Conservation (phyloP, 1,284 basidiomycete genomes). For the Cryptococcus sp. region DNA sequence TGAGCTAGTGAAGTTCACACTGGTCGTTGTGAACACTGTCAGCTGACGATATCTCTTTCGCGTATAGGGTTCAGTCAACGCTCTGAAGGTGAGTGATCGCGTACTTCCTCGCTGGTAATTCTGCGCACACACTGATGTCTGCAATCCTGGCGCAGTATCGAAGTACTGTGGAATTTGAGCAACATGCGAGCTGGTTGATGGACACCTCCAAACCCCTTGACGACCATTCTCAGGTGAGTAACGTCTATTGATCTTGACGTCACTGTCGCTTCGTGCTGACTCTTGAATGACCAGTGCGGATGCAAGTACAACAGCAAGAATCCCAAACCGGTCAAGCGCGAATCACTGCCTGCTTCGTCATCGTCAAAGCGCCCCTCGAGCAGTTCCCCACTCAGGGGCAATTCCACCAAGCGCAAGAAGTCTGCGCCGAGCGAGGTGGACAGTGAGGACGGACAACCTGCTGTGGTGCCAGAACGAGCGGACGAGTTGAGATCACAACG, state of each 20-base stretch:
- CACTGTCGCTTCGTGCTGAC: not conserved
- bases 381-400: slow-evolving; percentile 7
- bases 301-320: slow-evolving; percentile 36
- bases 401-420: slow-evolving; percentile 9
- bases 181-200: slow-evolving; percentile 43
- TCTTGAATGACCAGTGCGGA: slow-evolving; percentile 23
- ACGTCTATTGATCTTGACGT: not conserved
- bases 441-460: slow-evolving; percentile 8
- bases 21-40: not conserved
- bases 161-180: slow-evolving; percentile 34
- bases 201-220: slow-evolving; percentile 29
- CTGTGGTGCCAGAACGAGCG: slow-evolving; percentile 28
- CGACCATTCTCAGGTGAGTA: slow-evolving; percentile 33
- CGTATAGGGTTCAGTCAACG: slow-evolving; percentile 29
- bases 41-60: slow-evolving; percentile 4
- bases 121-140: not conserved
- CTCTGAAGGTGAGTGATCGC: slow-evolving; percentile 22
- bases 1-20: slow-evolving; percentile 16
- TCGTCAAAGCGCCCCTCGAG: slow-evolving; percentile 10
- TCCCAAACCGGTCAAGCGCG: slow-evolving; percentile 6
- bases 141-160: slow-evolving; percentile 21
- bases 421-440: slow-evolving; percentile 1
- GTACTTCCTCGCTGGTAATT: not conserved
- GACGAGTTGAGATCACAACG: slow-evolving; percentile 16
- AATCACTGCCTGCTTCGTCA: slow-evolving; percentile 8